Base-by-base conservation (phyloP, 2,329 filamentous ascomycete genomes). In the Aspergillus clavatus region DNA sequence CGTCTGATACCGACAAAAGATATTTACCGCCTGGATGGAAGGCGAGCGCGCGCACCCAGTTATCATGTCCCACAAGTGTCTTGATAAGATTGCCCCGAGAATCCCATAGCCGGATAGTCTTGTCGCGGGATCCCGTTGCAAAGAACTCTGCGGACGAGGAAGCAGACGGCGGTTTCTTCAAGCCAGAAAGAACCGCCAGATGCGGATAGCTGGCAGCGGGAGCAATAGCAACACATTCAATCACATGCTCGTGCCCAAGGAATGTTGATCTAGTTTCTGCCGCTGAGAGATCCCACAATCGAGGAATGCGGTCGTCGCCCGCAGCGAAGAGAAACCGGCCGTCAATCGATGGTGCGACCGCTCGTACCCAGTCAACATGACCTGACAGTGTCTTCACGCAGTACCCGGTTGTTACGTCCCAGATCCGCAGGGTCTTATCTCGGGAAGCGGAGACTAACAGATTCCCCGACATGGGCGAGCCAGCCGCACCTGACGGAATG, bases 21-120 rank as follows among this genome's bases (percentile, higher is more conserved):
- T 91, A 95, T 68, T 90, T 93, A 36, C 90, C 90, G 5, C 87
- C 86, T 0, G 90, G 90, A 61, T 96, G 89, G 65, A 95, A 96
- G 4, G 87, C 82, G 5, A 96, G 69, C 0, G 79, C 86, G 24
- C 87, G 82, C 7, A 96, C 81, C 90, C 90, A 96, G 65, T 95
- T 95, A 65, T 96, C 90, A 65, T 96, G 90, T 1, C 90, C 90
- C 1, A 82, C 72, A 3, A 96, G 74, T 0, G 86, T 91, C 65
- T 87, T 89, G 62, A 96, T 81, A 51, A 87, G 81, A 5, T 84
- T 87, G 27, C 90, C 90, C 44, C 87, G 79, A 7, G 82, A 78
- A 63, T 94, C 87, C 88, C 89, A 95, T 7, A 96, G 70, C 58
- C 83, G 84, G 62, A 96, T 94, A 0, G 83, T 86, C 72, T 95